Conservation (phyloP, 2,329 filamentous ascomycete species). For the Colletotrichum godetiae region DNA sequence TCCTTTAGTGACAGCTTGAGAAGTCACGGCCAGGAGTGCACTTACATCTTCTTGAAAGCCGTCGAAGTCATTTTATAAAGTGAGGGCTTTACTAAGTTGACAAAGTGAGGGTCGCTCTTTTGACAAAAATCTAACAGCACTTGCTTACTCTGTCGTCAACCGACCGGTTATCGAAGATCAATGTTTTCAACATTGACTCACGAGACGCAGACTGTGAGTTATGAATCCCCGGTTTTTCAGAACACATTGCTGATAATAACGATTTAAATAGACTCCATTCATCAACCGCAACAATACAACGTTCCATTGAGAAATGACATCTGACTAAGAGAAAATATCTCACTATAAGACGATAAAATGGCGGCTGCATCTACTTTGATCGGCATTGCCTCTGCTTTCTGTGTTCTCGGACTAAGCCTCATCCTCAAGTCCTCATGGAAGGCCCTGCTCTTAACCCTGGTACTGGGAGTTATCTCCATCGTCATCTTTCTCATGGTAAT, state of each 20-base stretch:
- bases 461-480: constrained; percentile 14
- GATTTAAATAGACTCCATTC: neutral
- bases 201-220: neutral
- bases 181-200: no score
- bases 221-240: neutral
- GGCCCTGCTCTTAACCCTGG: constrained; percentile 2
- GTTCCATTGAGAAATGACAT: neutral
- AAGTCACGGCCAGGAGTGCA: neutral
- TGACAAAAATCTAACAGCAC: no score
- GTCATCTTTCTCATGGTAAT: constrained; percentile 46
- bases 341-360: neutral
- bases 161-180: no score
- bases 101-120: neutral
- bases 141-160: neutral
- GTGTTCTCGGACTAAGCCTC: constrained; percentile 14
- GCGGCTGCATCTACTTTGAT: constrained; percentile 22
- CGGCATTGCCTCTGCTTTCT: constrained; percentile 18
- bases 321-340: no score
- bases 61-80: neutral
- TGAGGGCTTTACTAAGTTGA: neutral
- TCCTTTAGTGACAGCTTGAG: neutral
- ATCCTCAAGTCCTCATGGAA: constrained; percentile 28
- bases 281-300: no score
- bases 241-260: constrained; percentile 17
- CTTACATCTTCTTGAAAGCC: neutral